Evolutionary conservation across 2,329 filamentous ascomycete species (phyloP), one percentile per base, ranked within the genome.

Genomic region (Rasamsonia emersonii): DNA sequence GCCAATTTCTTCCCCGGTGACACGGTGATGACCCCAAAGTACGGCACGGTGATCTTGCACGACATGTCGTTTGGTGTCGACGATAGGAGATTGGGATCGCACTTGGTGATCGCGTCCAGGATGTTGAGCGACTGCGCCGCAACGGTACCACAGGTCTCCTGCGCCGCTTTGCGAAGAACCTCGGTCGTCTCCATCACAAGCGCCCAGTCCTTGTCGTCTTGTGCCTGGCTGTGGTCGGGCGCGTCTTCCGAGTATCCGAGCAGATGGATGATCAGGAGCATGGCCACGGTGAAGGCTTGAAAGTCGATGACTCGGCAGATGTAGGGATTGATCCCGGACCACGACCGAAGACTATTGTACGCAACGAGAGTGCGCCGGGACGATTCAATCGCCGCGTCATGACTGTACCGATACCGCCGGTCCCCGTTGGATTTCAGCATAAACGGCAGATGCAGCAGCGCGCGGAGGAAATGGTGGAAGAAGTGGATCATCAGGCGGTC

Each of bases 251-350:
- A 56, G 24, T 53, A 53, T n/a, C 56, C 55, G 14, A 65, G 47
- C 9, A 68, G 40, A 32, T 67, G 60, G 19, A 68, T 46, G 3
- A 64, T 44, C 4, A 71, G 40, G 1, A 68, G 49, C 42, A 68
- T 57, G 9, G 63, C 58, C 3, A 61, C 58, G 1, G 54, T 67
- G 38, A 71, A 70, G 2, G 57, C 58, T 31, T 63, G 50, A 30
- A 70, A 71, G 37, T 71, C 67, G 28, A 64, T 51, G 20, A 68
- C 40, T 26, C 68, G 67, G 47, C 66, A 68, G 7, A 62, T 45
- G 28, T 61, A 58, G 4, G 57, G 47, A 9, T 48, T 50, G 10
- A 44, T 44, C 18, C 38, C 46, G 13, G 45, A 44, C 21, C 18
- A 29, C 8, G 32, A 28, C 32, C 61, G 53, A 4, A 64, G 36